These are phyloP conservation scores for Phellinidium pouzarii DNA, from an alignment of 1,284 basidiomycete species.

Conservation along the genomic window DNA sequence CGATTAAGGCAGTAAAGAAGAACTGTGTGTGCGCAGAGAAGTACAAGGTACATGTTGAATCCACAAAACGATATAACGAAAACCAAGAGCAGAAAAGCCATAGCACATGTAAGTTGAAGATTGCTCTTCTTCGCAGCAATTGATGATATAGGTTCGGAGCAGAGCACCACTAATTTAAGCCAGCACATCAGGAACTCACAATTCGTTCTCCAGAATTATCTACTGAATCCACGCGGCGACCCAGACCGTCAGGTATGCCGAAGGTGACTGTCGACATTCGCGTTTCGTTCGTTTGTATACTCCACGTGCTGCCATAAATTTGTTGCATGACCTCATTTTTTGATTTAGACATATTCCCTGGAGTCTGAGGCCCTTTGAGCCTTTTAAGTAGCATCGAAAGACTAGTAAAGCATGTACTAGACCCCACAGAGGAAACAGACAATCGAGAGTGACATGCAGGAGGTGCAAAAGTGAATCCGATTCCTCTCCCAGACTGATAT, in stretches of 20 bases:
- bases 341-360: conserved; percentile 7
- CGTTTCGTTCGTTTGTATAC: conserved; percentile 12
- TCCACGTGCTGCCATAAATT: conserved; percentile 16
- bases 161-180: neutral
- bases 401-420: conserved; percentile 12
- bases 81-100: too few relatives aligned
- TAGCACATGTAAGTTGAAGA: too few relatives aligned
- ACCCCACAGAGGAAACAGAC: conserved; percentile 7
- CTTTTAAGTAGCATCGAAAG: conserved; percentile 1
- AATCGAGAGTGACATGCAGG: conserved; percentile 14
- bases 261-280: conserved; percentile 16
- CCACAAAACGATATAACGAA: too few relatives aligned
- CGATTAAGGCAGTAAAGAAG: neutral
- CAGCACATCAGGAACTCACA: neutral
- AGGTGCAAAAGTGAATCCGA: conserved; percentile 14
- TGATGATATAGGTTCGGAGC: too few relatives aligned
- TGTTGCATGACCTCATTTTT: conserved; percentile 15
- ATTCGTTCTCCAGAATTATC: neutral
- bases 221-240: conserved; percentile 7
- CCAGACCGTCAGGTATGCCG: conserved; percentile 17
- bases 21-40: too few relatives aligned
- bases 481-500: conserved; percentile 15
- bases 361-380: neutral
- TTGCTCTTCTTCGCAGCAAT: too few relatives aligned
- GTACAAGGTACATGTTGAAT: too few relatives aligned